Percentiles rank a stretch among this genome's conserved stretches.
Conservation (phyloP, 305 asterid species). For the Fraxinus platypoda region DNA sequence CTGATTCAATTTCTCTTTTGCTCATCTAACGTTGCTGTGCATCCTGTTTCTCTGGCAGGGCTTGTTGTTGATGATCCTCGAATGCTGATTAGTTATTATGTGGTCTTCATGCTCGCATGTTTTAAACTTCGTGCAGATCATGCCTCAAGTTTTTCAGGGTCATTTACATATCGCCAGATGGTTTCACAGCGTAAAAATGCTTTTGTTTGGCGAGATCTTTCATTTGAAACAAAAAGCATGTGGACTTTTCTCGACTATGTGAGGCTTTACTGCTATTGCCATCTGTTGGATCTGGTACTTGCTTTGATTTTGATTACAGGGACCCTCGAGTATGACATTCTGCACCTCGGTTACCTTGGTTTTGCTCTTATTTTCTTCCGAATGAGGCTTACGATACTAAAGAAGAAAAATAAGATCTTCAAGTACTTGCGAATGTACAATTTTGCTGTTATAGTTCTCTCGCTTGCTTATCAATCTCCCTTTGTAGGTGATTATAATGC, state of each 20-base stretch:
- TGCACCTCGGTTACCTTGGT: slow-evolving; percentile 95
- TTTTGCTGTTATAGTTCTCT: slow-evolving; percentile 88
- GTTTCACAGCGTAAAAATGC: slow-evolving; percentile 84
- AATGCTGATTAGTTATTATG: slow-evolving; percentile 74
- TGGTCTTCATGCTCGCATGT: slow-evolving; percentile 88
- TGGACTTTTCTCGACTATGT: slow-evolving; percentile 96
- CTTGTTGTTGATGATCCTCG: slow-evolving; percentile 93
- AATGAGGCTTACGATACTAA: slow-evolving; percentile 83
- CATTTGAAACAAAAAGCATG: slow-evolving; percentile 97
- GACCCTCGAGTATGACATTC: slow-evolving; percentile 91
- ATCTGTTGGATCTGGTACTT: slow-evolving; percentile 93
- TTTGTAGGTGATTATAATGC: slow-evolving; percentile 71
- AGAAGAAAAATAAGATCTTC: slow-evolving; percentile 91
- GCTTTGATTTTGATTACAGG: slow-evolving; percentile 87
- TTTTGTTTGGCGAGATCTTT: slow-evolving; percentile 92
- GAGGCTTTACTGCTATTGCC: slow-evolving; percentile 99
- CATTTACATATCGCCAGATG: slow-evolving; percentile 79
- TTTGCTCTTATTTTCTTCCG: slow-evolving; percentile 96
- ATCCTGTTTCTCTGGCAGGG: slow-evolving; percentile 49
- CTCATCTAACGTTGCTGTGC: slow-evolving; percentile 12
- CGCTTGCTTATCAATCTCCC: slow-evolving; percentile 97
- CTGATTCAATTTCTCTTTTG: slow-evolving; percentile 8
- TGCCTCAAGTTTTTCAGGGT: slow-evolving; percentile 69
- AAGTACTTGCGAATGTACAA: slow-evolving; percentile 84
- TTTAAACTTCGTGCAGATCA: slow-evolving; percentile 92